These are phyloP conservation scores for Leccinum ochraceum DNA, from an alignment of 768 basidiomycete species.

Conservation along the genomic window DNA sequence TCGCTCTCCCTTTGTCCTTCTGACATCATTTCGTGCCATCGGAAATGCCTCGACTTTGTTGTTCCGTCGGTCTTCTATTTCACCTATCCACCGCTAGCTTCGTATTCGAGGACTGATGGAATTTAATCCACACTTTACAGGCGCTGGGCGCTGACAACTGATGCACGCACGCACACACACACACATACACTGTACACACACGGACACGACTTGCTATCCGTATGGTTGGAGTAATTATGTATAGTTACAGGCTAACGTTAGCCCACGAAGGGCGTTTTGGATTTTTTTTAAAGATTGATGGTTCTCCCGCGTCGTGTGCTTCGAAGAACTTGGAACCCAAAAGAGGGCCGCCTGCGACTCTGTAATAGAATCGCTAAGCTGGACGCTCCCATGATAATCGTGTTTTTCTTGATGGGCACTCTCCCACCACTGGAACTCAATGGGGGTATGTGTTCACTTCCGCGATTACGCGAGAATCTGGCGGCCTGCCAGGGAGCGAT, in stretches of 20 bases:
- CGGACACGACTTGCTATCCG: background rate
- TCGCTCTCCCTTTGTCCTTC: conserved; percentile 11
- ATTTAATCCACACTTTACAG: conserved; percentile 8
- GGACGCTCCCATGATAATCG: background rate
- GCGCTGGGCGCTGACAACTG: conserved; percentile 21
- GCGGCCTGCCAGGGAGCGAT: conserved; percentile 17
- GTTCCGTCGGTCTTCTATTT: conserved; percentile 25
- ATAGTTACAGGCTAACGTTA: conserved; percentile 7
- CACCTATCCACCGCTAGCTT: conserved; percentile 5
- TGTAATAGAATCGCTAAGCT: background rate
- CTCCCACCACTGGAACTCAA: conserved; percentile 10
- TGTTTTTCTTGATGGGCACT: conserved; percentile 5
- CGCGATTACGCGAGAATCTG: conserved; percentile 29
- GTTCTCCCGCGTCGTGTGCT: conserved; percentile 8
- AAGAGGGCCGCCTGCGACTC: background rate
- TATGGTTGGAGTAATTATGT: conserved; percentile 3
- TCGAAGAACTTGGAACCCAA: conserved; percentile 9
- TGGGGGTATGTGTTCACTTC: conserved; percentile 25
- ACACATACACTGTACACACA: background rate
- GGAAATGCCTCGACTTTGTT: conserved; percentile 23
- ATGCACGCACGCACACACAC: background rate
- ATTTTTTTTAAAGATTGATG: background rate
- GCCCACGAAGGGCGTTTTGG: background rate
- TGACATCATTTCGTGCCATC: conserved; percentile 15
- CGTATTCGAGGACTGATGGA: conserved; percentile 16